These are phyloP conservation scores for Wakefieldia striispora DNA, from an alignment of 768 basidiomycete genomes.

Conservation along the genomic window DNA sequence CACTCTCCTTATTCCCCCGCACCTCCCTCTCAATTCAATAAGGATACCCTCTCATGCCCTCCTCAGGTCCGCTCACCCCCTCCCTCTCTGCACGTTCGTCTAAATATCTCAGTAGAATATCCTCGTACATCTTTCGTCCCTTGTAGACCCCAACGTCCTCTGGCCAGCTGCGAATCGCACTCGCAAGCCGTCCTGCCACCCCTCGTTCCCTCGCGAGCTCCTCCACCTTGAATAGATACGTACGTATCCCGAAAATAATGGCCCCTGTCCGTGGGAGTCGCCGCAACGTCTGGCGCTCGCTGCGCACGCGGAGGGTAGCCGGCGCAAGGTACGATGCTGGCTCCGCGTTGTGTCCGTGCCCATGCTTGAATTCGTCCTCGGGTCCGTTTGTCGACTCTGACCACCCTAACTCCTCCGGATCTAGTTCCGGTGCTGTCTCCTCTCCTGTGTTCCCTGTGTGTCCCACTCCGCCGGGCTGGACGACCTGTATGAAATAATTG, in stretches of 20 bases:
- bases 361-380: constrained; percentile 45
- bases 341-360: constrained; percentile 25
- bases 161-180: constrained; percentile 65
- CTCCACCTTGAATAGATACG: constrained; percentile 56
- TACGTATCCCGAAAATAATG: constrained; percentile 67
- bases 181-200: constrained; percentile 59
- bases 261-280: constrained; percentile 62
- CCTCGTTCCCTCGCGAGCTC: constrained; percentile 53
- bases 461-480: constrained; percentile 20
- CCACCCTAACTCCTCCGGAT: constrained; percentile 70
- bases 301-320: constrained; percentile 51
- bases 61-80: constrained; percentile 1
- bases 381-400: constrained; percentile 50
- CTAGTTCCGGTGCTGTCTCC: constrained; percentile 29
- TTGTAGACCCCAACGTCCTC: constrained; percentile 46
- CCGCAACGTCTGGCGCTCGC: constrained; percentile 66
- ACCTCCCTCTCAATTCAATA: not conserved
- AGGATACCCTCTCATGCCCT: not conserved
- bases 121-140: constrained; percentile 26
- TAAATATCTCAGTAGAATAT: constrained; percentile 15
- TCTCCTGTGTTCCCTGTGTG: not conserved
- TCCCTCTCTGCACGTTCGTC: constrained; percentile 11
- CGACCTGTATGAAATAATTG: constrained; percentile 57
- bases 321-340: constrained; percentile 28
- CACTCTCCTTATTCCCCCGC: constrained; percentile 22